Percentiles rank a stretch among this genome's conserved stretches.
Evolutionary conservation across 176 grass and related monocot genomes (phyloP).

Genomic region (Panicum miliaceum): DNA sequence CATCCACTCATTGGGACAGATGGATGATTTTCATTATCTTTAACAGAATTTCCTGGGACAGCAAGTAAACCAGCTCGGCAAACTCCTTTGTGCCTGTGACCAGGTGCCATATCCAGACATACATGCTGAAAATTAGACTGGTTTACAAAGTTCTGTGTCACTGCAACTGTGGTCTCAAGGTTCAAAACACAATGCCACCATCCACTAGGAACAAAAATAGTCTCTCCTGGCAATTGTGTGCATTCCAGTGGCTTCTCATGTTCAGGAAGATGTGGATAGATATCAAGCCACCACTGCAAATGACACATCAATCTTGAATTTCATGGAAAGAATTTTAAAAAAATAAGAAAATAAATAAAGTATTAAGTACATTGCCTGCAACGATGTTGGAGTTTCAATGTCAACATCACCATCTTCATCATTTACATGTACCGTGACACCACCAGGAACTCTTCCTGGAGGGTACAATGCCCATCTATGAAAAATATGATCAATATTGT

Average conservation of each 20-base stretch:
- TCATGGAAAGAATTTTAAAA: not conserved
- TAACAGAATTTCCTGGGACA: constrained; percentile 53
- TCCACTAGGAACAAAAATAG: constrained; percentile 97
- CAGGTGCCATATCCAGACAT: constrained; percentile 94
- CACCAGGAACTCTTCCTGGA: constrained; percentile 89
- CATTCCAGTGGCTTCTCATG: constrained; percentile 88
- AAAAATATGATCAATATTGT: constrained; percentile 46
- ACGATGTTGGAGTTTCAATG: constrained; percentile 88
- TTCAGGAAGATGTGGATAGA: constrained; percentile 79
- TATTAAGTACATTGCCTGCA: constrained; percentile 64
- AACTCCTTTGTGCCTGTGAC: constrained; percentile 85
- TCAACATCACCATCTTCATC: constrained; percentile 95
- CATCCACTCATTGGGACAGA: constrained; percentile 46
- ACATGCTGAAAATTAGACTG: constrained; percentile 90
- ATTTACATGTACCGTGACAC: constrained; percentile 94
- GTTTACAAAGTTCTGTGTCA: constrained; percentile 96
- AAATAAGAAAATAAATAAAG: constrained; percentile 7
- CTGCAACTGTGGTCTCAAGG: constrained; percentile 84
- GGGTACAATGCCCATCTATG: constrained; percentile 97
- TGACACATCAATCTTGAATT: constrained; percentile 19
- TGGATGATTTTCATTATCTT: constrained; percentile 45
- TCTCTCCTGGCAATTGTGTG: constrained; percentile 94
- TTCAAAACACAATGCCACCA: constrained; percentile 99
- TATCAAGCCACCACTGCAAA: constrained; percentile 85
- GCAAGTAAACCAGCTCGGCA: constrained; percentile 90